Conservation (phyloP, 164 flowering plant genomes). For the Echeveria elegans region DNA sequence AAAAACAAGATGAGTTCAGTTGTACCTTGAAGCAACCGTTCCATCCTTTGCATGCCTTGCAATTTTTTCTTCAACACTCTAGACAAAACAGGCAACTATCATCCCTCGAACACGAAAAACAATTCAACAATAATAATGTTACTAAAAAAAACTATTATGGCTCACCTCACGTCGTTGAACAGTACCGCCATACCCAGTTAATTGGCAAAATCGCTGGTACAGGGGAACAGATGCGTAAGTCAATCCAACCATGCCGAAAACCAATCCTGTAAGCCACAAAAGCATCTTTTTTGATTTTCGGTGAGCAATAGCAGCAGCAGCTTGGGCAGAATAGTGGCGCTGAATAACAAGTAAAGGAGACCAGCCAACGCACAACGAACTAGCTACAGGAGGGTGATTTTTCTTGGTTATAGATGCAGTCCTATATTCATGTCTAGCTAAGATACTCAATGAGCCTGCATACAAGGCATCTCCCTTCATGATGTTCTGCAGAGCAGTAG, state of each 20-base stretch:
- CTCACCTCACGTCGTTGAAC: slow-evolving; percentile 79
- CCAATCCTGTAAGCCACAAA: slow-evolving; percentile 53
- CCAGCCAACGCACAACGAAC: neutral
- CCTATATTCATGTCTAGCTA: neutral
- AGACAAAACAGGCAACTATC: neutral
- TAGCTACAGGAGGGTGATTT: neutral
- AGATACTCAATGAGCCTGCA: neutral
- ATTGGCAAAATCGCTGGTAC: slow-evolving; percentile 85
- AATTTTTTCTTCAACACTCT: slow-evolving; percentile 96
- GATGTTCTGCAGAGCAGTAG: neutral
- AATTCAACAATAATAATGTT: neutral
- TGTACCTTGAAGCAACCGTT: slow-evolving; percentile 57
- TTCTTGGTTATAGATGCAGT: neutral
- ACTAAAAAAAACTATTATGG: neutral
- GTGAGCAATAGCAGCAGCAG: slow-evolving; percentile 23
- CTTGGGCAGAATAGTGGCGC: slow-evolving; percentile 34
- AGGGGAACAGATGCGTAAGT: slow-evolving; percentile 95
- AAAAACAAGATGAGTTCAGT: neutral
- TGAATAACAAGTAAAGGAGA: slow-evolving; percentile 7
- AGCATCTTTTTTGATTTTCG: slow-evolving; percentile 56
- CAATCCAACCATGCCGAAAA: slow-evolving; percentile 72
- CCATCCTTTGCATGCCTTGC: slow-evolving; percentile 81
- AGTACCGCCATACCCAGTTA: slow-evolving; percentile 95
- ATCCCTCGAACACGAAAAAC: neutral
- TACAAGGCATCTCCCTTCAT: neutral